Percentiles rank a stretch among this genome's conserved stretches.
These are phyloP conservation scores for Lactarius indigo DNA, from an alignment of 768 basidiomycete species.

Conservation along the genomic window DNA sequence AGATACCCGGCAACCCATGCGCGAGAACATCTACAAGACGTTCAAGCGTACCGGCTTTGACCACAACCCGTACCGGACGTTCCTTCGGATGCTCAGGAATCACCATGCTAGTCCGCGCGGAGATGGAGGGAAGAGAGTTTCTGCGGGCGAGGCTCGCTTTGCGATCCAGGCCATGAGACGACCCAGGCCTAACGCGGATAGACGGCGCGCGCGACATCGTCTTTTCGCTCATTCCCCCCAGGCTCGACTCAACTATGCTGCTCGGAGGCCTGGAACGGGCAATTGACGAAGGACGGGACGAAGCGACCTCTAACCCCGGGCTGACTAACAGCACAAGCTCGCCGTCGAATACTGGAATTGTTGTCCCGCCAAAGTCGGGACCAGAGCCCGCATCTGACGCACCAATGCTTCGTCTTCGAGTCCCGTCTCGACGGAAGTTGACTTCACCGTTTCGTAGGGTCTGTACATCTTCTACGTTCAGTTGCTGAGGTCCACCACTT, in stretches of 20 bases:
- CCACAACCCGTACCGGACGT: slow-evolving; percentile 68
- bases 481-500: slow-evolving; percentile 44
- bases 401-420: slow-evolving; percentile 35
- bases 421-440: slow-evolving; percentile 40
- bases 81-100: slow-evolving; percentile 63
- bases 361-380: slow-evolving; percentile 55
- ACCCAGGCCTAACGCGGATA: slow-evolving; percentile 71
- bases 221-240: slow-evolving; percentile 33
- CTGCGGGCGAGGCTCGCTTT: slow-evolving; percentile 72
- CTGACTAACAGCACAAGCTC: slow-evolving; percentile 72
- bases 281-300: slow-evolving; percentile 65
- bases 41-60: slow-evolving; percentile 76
- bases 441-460: slow-evolving; percentile 51
- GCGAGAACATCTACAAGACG: slow-evolving; percentile 71
- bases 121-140: slow-evolving; percentile 76
- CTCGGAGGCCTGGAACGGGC: slow-evolving; percentile 49
- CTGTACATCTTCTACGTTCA: slow-evolving; percentile 55
- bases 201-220: slow-evolving; percentile 59
- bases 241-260: slow-evolving; percentile 27
- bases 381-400: slow-evolving; percentile 28
- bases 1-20: slow-evolving; percentile 71
- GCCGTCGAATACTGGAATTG: slow-evolving; percentile 71
- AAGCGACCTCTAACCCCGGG: slow-evolving; percentile 40
- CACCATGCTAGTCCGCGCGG: slow-evolving; percentile 55
- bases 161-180: slow-evolving; percentile 66